Evolutionary conservation across 2,329 filamentous ascomycete species (phyloP).

Genomic region (Aspergillus proliferans): DNA sequence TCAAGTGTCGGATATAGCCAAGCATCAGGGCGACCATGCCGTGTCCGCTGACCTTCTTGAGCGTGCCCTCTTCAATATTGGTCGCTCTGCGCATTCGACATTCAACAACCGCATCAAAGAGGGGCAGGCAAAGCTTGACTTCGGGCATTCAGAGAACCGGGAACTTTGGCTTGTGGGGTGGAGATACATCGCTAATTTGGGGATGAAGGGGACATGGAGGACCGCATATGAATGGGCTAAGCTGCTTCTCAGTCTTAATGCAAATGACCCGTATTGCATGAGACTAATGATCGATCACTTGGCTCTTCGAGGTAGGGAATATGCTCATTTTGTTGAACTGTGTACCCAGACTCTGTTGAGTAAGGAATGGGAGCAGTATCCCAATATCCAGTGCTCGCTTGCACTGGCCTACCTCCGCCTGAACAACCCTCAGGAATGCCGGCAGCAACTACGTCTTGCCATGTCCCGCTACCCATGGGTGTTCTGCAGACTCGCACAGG

Average conservation of each 20-base stretch:
- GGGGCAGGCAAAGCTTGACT: slow-evolving; percentile 75
- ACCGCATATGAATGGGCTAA: slow-evolving; percentile 94
- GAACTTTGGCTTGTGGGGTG: slow-evolving; percentile 89
- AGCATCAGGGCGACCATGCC: slow-evolving; percentile 82
- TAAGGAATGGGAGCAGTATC: slow-evolving; percentile 50
- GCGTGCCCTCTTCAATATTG: slow-evolving; percentile 85
- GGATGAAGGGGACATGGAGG: slow-evolving; percentile 86
- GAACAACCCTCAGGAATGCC: slow-evolving; percentile 59
- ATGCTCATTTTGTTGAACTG: slow-evolving; percentile 68
- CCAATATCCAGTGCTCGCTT: slow-evolving; percentile 69
- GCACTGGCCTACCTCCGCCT: slow-evolving; percentile 70
- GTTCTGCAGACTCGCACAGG: slow-evolving; percentile 71
- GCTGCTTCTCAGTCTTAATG: slow-evolving; percentile 68
- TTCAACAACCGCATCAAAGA: slow-evolving; percentile 70
- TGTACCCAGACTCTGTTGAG: slow-evolving; percentile 47
- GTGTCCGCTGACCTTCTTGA: slow-evolving; percentile 83
- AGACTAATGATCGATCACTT: slow-evolving; percentile 75
- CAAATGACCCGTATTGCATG: slow-evolving; percentile 75
- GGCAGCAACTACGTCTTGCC: slow-evolving; percentile 58
- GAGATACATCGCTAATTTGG: slow-evolving; percentile 77
- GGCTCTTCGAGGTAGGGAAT: slow-evolving; percentile 72
- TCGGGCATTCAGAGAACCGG: slow-evolving; percentile 75
- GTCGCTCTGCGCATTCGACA: slow-evolving; percentile 75
- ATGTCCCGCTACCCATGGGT: slow-evolving; percentile 78
- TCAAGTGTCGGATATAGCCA: slow-evolving; percentile 85